Percentiles rank a stretch among this genome's conserved stretches.
phyloP scores from a whole-genome alignment of 1,139 yeast genomes.

The Lodderomyces pseudojiufengensis region DNA sequence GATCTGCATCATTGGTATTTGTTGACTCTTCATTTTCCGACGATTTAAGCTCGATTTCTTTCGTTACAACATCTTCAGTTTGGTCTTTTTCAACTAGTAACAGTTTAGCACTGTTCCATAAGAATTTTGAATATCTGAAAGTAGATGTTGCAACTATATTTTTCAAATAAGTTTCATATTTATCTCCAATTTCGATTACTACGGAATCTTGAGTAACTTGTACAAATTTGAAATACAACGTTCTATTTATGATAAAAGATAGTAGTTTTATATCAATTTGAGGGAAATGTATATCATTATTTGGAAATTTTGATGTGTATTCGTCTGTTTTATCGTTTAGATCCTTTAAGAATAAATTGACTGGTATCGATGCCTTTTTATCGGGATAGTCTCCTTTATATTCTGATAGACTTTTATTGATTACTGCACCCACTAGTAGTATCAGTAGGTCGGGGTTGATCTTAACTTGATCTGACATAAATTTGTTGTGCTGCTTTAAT shows the following conservation, averaged over 20 bases:
- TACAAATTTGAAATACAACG: slow-evolving; percentile 19
- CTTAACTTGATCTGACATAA: slow-evolving; percentile 15
- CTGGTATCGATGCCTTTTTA: slow-evolving; percentile 16
- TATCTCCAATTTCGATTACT: slow-evolving; percentile 15
- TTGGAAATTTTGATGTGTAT: slow-evolving; percentile 16
- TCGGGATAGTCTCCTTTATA: slow-evolving; percentile 14
- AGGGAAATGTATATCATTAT: slow-evolving; percentile 13
- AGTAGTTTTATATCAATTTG: slow-evolving; percentile 13
- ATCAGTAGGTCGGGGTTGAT: slow-evolving; percentile 16
- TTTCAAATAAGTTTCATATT: slow-evolving; percentile 20
- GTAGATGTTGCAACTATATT: slow-evolving; percentile 25
- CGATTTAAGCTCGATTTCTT: not conserved
- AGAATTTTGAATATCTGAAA: slow-evolving; percentile 21
- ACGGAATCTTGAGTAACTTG: slow-evolving; percentile 17
- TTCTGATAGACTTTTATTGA: slow-evolving; percentile 22
- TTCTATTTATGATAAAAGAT: slow-evolving; percentile 13
- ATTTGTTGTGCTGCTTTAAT: not conserved
- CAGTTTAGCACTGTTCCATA: slow-evolving; percentile 29
- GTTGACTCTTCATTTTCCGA: slow-evolving; percentile 1
- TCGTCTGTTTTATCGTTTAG: slow-evolving; percentile 17
- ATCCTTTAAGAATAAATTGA: slow-evolving; percentile 17
- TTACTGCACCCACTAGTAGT: slow-evolving; percentile 28
- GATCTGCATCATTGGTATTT: slow-evolving; percentile 1
- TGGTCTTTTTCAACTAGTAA: slow-evolving; percentile 11
- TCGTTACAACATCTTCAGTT: slow-evolving; percentile 2